Evolutionary conservation across 805 yeast species (phyloP), one percentile per base, ranked within the genome.

Genomic region (Alloascoidea hylecoeti): DNA sequence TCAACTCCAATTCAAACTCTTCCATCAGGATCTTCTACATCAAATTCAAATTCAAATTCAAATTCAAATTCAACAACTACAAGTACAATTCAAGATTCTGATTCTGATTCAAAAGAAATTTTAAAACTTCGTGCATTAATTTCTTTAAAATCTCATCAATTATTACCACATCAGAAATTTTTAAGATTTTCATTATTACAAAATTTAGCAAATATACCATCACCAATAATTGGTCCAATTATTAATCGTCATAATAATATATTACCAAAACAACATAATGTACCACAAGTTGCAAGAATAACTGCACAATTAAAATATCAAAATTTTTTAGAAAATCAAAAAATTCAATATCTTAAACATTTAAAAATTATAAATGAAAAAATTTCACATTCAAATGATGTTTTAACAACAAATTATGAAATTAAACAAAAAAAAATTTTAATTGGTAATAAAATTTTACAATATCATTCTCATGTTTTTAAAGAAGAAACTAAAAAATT

Each of bases 161-260:
- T 88, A 34, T 55, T 84, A 18, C 82, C 92, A 2, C 64, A 70
- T 36, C 94, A 86, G 50, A 81, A 80, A 46, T 85, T 89, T 9
- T 58, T 85, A 28, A 68, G 94, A 41, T 96, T 96, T 1, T 80
- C 78, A 42, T 52, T 89, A 3, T 57, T 86, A 33, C n/a, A 23
- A 9, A n/a, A 9, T 9, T 9, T 23, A 9, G 30, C 30, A 9
- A n/a, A 9, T 23, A 23, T 9, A 23, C 70, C 85, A 4, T 74
- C 75, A 42, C 61, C 78, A 27, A 83, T 84, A 71, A 85, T 83
- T 50, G 82, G 86, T 57, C 72, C 89, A 2, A 61, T 86, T 27
- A 23, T 23, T 23, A 76, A 88, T 3, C 85, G 86, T 56, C 94
- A 96, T 12, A 83, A 82, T 49, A 84, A 83, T 47, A 70, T 84